phyloP scores from a whole-genome alignment of 2,329 filamentous ascomycete species.

The Alternaria gaisen region DNA sequence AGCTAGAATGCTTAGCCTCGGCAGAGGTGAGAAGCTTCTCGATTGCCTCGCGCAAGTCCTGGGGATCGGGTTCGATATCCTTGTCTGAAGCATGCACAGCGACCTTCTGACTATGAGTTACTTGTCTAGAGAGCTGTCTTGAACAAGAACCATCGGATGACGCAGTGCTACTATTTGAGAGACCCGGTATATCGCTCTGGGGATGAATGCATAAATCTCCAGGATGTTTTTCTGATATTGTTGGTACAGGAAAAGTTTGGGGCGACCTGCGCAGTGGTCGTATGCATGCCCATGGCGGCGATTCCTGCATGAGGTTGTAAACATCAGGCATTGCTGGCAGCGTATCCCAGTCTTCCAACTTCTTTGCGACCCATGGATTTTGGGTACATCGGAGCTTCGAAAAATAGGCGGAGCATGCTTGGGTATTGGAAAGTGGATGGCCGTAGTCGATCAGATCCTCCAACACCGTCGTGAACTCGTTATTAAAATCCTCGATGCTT shows the following conservation, averaged over 20 bases:
- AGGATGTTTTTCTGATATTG: conserved; percentile 33
- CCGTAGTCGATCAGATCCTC: conserved; percentile 48
- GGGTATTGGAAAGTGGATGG: conserved; percentile 43
- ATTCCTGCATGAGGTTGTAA: conserved; percentile 41
- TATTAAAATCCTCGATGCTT: conserved; percentile 47
- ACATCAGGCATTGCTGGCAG: conserved; percentile 31
- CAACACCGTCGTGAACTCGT: conserved; percentile 43
- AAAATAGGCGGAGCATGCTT: conserved; percentile 51
- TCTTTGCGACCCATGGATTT: conserved; percentile 49
- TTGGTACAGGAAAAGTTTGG: conserved; percentile 26
- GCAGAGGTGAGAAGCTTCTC: conserved; percentile 10
- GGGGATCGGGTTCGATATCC: conserved; percentile 24
- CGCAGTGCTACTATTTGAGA: conserved; percentile 25
- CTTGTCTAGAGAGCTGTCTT: conserved; percentile 33
- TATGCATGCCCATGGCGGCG: conserved; percentile 44
- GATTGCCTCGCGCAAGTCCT: conserved; percentile 28
- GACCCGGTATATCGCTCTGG: not conserved
- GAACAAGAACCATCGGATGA: conserved; percentile 34
- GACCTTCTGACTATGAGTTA: conserved; percentile 38
- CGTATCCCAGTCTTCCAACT: conserved; percentile 44
- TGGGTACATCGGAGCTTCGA: conserved; percentile 50
- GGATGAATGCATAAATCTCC: conserved; percentile 29
- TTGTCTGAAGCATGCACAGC: conserved; percentile 31
- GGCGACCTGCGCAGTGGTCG: conserved; percentile 37
- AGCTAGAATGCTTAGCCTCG: conserved; percentile 13